Evolutionary conservation across 2,329 filamentous ascomycete genomes (phyloP).

Genomic region (Neofusicoccum ribis): DNA sequence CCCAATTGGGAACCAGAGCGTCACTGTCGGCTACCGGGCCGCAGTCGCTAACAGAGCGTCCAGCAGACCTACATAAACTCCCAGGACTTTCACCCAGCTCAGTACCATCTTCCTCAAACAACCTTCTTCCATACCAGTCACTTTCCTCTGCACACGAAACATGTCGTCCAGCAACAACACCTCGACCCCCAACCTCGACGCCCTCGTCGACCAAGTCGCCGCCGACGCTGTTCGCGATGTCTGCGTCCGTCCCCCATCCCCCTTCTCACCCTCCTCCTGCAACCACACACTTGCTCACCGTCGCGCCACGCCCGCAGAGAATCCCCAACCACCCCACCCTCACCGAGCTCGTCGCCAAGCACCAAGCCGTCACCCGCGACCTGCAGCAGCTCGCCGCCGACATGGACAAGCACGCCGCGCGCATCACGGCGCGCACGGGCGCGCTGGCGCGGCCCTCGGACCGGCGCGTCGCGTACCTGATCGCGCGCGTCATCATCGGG

Average conservation of each 20-base stretch:
- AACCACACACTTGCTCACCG: background rate
- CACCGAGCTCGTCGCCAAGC: background rate
- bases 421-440: background rate
- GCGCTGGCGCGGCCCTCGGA: background rate
- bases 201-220: background rate
- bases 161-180: background rate
- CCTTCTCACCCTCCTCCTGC: no score
- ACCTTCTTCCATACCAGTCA: no score
- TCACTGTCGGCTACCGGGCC: no score
- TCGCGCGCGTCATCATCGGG: background rate
- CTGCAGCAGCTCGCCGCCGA: background rate
- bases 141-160: no score
- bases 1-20: no score
- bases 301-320: background rate
- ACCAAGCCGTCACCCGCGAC: background rate
- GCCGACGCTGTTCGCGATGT: background rate
- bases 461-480: background rate
- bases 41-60: background rate
- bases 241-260: background rate
- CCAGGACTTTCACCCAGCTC: background rate
- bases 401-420: conserved; percentile 41
- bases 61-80: background rate
- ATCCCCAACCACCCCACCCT: background rate
- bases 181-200: background rate
- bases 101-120: background rate